Conservation (phyloP, 202 grass and related monocot genomes). For the Schoenoplectus tabernaemontani region DNA sequence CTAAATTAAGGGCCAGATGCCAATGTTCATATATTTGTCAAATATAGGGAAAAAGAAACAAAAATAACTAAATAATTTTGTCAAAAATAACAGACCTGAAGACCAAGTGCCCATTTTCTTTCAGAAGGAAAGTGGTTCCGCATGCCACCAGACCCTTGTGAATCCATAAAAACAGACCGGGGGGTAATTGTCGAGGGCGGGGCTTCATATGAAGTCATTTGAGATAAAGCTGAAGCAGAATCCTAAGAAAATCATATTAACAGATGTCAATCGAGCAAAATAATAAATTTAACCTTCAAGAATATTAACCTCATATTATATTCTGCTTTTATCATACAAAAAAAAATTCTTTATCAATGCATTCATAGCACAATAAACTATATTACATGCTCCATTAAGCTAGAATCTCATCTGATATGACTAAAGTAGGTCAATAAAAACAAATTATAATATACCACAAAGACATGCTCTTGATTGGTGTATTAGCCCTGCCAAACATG, state of each 20-base stretch:
- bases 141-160: conserved; percentile 45
- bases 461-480: background rate
- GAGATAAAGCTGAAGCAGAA: conserved; percentile 50
- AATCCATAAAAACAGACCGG: conserved; percentile 59
- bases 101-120: conserved; percentile 96
- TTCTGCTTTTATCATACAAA: background rate
- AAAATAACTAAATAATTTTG: conserved; percentile 5
- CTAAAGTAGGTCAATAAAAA: background rate
- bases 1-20: background rate
- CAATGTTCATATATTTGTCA: background rate
- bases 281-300: background rate
- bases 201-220: conserved; percentile 38
- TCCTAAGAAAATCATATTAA: conserved; percentile 24
- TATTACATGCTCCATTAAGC: background rate
- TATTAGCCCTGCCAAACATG: background rate
- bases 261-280: background rate
- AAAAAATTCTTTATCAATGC: background rate
- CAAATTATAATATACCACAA: too few relatives aligned
- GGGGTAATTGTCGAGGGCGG: conserved; percentile 42
- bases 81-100: conserved; percentile 60
- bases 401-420: background rate
- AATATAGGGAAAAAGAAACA: conserved; percentile 1
- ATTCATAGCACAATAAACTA: background rate
- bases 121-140: conserved; percentile 60
- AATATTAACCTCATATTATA: background rate